Base-by-base conservation (phyloP, 441 rosid species). In the Geranium incanum region DNA sequence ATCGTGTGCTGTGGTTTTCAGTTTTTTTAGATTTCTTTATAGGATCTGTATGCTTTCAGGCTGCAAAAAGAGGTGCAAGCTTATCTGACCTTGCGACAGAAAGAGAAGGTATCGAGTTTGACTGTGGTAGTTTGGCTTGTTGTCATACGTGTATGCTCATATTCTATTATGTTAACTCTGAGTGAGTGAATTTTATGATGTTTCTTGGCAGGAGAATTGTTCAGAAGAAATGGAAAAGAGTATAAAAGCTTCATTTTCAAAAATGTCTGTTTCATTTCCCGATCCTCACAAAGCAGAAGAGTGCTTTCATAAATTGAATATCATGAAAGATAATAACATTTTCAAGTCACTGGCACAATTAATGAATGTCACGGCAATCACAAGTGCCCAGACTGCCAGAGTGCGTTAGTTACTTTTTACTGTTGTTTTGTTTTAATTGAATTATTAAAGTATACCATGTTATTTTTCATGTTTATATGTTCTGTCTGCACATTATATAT, bases 231-330 rank as follows among this genome's bases (percentile, higher is more conserved):
- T 71, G 73, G 81, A 77, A 79, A 76, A 78, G 78, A 83, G 75
- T 73, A 77, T 78, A 9, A 84, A 81, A 74, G 77, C 73, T 76
- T 82, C 74, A 72, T 83, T 88, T 62, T 67, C 71, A 76, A 90
- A 86, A 82, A 85, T 95, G 89, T 89, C 99, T 74, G 81, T 88
- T 55, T 87, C 78, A 72, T 95, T 92, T 81, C 84, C 86, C 69
- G 95, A 92, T 79, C 87, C 93, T 73, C 78, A 79, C 57, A 85
- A 86, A 81, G 93, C 99, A 69, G 92, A 84, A 80, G 92, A 81
- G 60, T 82, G 81, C 80, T 89, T 92, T 81, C 75, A 84, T 77
- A 87, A 83, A 72, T 74, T 95, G 83, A 86, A 83, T 72, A 85
- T 82, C 79, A 76, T 85, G 86, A 88, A 86, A 76, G 96, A 92